Evolutionary conservation across 2,329 filamentous ascomycete genomes (phyloP).

Genomic region (Cladophialophora exuberans): DNA sequence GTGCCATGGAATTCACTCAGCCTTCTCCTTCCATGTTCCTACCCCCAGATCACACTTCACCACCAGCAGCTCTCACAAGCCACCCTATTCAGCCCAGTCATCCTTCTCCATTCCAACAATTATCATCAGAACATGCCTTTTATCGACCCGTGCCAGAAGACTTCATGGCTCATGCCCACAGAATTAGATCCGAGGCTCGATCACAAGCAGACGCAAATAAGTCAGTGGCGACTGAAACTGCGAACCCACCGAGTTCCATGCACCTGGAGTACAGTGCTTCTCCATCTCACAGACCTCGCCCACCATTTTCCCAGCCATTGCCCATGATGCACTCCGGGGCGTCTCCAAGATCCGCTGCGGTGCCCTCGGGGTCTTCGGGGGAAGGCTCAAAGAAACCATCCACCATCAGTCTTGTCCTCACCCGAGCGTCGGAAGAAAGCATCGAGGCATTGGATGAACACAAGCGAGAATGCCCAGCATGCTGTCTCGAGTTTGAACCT

Average conservation of each 20-base stretch:
- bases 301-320: not conserved
- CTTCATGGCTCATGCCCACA: not conserved
- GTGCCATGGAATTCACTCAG: constrained; percentile 9
- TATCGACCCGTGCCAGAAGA: constrained; percentile 4
- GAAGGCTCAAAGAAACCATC: constrained; percentile 9
- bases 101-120: not conserved
- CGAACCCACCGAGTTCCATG: not conserved
- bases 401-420: constrained; percentile 24
- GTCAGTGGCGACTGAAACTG: constrained; percentile 1
- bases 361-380: not conserved
- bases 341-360: too few relatives aligned
- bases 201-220: constrained; percentile 6
- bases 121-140: not conserved
- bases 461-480: constrained; percentile 31
- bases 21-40: not conserved
- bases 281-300: not conserved
- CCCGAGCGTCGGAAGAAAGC: constrained; percentile 22
- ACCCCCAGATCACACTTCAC: not conserved
- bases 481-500: constrained; percentile 28
- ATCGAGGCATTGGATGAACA: constrained; percentile 26
- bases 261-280: not conserved
- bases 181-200: constrained; percentile 9
- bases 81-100: constrained; percentile 5
- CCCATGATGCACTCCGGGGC: too few relatives aligned
- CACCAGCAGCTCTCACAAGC: constrained; percentile 6